phyloP scores from a whole-genome alignment of 1,284 basidiomycete genomes.

The Irpex rosettiformis region DNA sequence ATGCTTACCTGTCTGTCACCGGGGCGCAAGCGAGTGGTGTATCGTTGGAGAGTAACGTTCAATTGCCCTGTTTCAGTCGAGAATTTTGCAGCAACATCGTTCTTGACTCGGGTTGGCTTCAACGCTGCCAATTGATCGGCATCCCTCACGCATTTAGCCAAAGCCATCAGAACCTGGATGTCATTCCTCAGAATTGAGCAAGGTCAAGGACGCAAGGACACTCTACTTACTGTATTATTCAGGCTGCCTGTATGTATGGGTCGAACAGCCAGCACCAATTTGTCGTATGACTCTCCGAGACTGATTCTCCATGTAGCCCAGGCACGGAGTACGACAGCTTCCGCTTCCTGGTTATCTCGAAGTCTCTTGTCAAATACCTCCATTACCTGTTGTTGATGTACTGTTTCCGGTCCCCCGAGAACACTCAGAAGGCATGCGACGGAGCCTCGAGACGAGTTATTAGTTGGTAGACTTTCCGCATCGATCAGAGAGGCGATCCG shows the following conservation, averaged over 20 bases:
- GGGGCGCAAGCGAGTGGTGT: conserved; percentile 20
- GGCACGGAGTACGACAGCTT: conserved; percentile 12
- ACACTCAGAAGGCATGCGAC: background rate
- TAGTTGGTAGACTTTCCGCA: conserved; percentile 26
- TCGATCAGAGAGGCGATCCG: conserved; percentile 43
- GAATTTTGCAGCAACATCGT: conserved; percentile 21
- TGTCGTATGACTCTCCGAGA: background rate
- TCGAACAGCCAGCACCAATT: background rate
- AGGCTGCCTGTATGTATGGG: background rate
- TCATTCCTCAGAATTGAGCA: background rate
- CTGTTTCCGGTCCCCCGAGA: conserved; percentile 11
- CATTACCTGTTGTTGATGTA: conserved; percentile 7
- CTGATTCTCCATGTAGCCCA: conserved; percentile 11
- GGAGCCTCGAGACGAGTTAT: conserved; percentile 2
- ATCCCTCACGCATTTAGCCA: conserved; percentile 20
- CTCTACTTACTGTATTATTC: background rate
- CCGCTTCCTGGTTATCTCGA: background rate
- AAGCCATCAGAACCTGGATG: conserved; percentile 15
- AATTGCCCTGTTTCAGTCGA: conserved; percentile 12
- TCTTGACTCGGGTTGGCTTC: conserved; percentile 24
- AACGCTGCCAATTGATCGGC: conserved; percentile 18
- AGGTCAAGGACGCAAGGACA: background rate
- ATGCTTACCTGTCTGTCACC: conserved; percentile 16
- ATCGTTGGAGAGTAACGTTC: conserved; percentile 18
- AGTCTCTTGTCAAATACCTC: conserved; percentile 8